A percentile compares a stretch with the other conserved stretches of the same genome.
Conservation (phyloP, 306 rosid species). For the Cucurbita ficifolia region DNA sequence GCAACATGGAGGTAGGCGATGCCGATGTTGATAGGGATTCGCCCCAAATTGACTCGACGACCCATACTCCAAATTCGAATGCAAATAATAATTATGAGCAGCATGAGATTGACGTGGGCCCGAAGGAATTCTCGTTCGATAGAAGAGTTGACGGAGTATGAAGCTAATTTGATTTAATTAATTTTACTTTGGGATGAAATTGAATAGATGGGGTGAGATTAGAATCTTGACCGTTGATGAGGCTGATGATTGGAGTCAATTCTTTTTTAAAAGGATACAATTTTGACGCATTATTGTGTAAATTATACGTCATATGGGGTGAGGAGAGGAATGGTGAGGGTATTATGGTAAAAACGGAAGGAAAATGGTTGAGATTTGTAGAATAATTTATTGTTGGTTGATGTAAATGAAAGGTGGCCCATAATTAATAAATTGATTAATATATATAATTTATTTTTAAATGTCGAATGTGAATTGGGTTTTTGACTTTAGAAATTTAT, state of each 20-base stretch:
- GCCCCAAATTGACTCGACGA: neutral
- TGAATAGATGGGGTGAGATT: neutral
- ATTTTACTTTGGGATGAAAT: neutral
- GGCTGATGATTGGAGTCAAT: neutral
- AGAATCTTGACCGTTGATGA: neutral
- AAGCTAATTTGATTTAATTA: neutral
- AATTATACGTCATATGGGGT: neutral
- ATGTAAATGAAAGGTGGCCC: neutral
- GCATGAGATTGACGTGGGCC: neutral
- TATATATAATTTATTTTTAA: neutral
- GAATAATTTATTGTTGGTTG: neutral
- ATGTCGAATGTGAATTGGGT: neutral
- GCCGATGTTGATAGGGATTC: neutral
- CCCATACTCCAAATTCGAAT: no score
- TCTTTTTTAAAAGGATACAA: neutral
- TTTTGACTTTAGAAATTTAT: no score
- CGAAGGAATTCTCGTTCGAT: slow-evolving; percentile 1
- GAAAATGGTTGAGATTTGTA: no score
- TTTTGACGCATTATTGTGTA: neutral
- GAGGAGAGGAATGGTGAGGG: neutral
- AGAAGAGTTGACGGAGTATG: neutral
- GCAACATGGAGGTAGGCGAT: slow-evolving; percentile 11
- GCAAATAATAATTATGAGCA: neutral
- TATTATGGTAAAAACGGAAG: no score
- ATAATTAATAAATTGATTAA: neutral